phyloP scores from a whole-genome alignment of 306 rosid genomes.

The Vicia faba region DNA sequence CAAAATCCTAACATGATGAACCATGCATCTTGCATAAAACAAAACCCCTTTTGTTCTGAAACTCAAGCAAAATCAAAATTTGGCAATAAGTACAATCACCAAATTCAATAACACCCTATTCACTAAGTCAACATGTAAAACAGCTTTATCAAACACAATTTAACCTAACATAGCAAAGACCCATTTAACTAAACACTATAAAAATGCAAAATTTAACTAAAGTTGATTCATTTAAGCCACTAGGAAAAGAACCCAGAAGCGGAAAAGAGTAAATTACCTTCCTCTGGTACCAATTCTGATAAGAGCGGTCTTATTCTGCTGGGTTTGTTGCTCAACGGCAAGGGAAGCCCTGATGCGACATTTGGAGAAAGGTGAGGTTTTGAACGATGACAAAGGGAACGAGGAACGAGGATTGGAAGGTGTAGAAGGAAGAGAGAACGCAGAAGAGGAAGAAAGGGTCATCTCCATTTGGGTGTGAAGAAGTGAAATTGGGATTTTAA shows the following conservation, averaged over 20 bases:
- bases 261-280: slow-evolving; percentile 50
- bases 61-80: background rate
- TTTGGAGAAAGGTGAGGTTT: slow-evolving; percentile 41
- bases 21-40: background rate
- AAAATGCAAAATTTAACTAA: slow-evolving; percentile 12
- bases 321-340: slow-evolving; percentile 68
- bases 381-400: slow-evolving; percentile 49
- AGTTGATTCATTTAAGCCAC: background rate
- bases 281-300: slow-evolving; percentile 88
- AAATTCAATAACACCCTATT: background rate
- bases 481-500: background rate
- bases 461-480: slow-evolving; percentile 27
- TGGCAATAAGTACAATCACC: slow-evolving; percentile 13
- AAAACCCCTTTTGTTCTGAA: background rate
- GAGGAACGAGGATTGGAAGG: slow-evolving; percentile 25
- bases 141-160: background rate
- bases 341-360: slow-evolving; percentile 60
- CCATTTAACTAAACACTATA: background rate
- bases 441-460: slow-evolving; percentile 25
- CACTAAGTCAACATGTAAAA: background rate
- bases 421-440: slow-evolving; percentile 5
- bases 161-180: background rate
- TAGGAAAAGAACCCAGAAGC: background rate
- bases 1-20: background rate
- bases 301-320: slow-evolving; percentile 56